A percentile compares a stretch with the other conserved stretches of the same genome.
Evolutionary conservation across 495 filamentous ascomycete species (phyloP).

Genomic region (Trichoderma parareesei): DNA sequence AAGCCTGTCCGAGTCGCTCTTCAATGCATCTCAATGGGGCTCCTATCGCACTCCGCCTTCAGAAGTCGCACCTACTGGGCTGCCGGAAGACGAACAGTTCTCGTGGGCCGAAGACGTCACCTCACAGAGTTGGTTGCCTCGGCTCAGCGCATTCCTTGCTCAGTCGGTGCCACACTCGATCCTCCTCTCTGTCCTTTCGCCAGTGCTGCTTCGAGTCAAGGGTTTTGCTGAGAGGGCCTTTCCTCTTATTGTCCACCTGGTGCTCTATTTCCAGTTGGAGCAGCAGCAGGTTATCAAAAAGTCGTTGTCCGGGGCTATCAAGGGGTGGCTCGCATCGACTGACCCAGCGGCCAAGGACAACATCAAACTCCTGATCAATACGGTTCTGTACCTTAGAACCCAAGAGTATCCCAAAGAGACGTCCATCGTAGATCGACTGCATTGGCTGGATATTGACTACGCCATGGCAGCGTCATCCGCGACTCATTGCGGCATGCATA

Average conservation of each 20-base stretch:
- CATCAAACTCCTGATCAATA: constrained; percentile 57
- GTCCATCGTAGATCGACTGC: constrained; percentile 67
- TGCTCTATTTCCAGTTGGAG: constrained; percentile 49
- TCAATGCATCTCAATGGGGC: constrained; percentile 40
- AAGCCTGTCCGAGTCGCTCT: constrained; percentile 32
- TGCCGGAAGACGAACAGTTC: background rate
- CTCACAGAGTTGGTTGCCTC: constrained; percentile 52
- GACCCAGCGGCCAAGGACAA: constrained; percentile 37
- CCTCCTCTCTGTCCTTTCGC: constrained; percentile 56
- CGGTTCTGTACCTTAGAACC: constrained; percentile 80
- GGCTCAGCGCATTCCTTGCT: constrained; percentile 53
- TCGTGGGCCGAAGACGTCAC: constrained; percentile 5
- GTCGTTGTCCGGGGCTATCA: constrained; percentile 40
- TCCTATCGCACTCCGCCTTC: constrained; percentile 40
- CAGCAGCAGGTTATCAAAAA: constrained; percentile 39
- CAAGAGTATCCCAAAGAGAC: constrained; percentile 66
- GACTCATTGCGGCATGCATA: constrained; percentile 73
- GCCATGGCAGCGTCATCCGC: constrained; percentile 66
- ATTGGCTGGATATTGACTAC: constrained; percentile 82
- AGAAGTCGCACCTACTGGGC: constrained; percentile 23
- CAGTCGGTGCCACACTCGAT: constrained; percentile 51
- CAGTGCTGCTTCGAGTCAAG: constrained; percentile 51
- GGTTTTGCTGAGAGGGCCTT: constrained; percentile 63
- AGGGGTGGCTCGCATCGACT: constrained; percentile 39
- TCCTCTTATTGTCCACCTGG: constrained; percentile 73